Evolutionary conservation across 345 rosid species (phyloP), one percentile per base, ranked within the genome.

Genomic region (Populus pruinosa): DNA sequence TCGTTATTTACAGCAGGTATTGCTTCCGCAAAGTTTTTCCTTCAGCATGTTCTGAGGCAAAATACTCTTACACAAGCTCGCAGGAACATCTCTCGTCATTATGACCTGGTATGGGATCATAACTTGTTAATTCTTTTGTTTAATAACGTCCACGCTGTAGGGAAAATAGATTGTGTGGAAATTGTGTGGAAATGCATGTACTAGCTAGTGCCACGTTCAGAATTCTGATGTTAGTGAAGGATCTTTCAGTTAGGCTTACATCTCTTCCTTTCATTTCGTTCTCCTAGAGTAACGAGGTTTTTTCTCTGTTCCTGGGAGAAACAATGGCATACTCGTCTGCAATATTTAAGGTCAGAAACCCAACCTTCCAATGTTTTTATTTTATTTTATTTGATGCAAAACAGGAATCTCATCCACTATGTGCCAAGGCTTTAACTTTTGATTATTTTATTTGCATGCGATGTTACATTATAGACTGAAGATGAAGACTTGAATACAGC

Each of bases 61-160:
- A 95, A 93, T 80, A 91, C 93, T 20, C 85, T 93, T 25, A 93
- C 93, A 56, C 99, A 95, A 88, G 96, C 99, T 83, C 93, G 98
- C 20, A 83, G 99, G 81, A 95, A 95, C 65, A 89, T 90, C 72
- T 93, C 99, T 75, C 91, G 88, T 25, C 98, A 93, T 82, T 95
- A 93, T 82, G 98, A 95, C 87, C 85, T 95, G 93, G 99, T 93
- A 89, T 21, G 74, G 44, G 35, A 35, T 13, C 44, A 41, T 41
- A 41, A 0, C 0, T 12, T 41, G 44, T 41, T 10, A 41, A 41
- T 41, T 11, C 0, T 41, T 41, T 41, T 2, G 44, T 41, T 41
- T 41, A 41, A 10, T 41, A 41, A 41, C 12, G 13, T 41, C 44
- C 3, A 10, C 44, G 44, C 3, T 41, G 44, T 4, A 33, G 36